Base-by-base conservation (phyloP, 768 basidiomycete species). In the Leccinum disarticulatum region DNA sequence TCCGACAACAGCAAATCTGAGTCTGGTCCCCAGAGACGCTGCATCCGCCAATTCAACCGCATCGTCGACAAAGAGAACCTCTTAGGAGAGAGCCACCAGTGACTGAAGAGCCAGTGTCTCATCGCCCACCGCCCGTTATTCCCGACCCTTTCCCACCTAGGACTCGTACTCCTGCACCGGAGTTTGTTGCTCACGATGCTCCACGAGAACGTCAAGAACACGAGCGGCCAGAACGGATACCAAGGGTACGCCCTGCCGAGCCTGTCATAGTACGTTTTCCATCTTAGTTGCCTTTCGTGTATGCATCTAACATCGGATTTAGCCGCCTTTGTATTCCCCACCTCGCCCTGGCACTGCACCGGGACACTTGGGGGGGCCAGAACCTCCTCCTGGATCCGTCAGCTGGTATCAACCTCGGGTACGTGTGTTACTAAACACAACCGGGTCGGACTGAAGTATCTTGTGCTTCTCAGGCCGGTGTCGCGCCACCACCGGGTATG, bases 401-500 rank as follows among this genome's bases (percentile, higher is more conserved):
- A 70, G 64, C 52, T 73, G 73, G 73, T 73, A 73, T 52, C 55
- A 22, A 3, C 68, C 38, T 6, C 61, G 31, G 35, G 73, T 73
- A 55, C 6, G 72, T 53, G 2, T 47, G 11, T n/a, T 51, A 25
- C 30, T 3, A 13, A 8, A 25, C 36, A 9, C 51, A 52, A 33
- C 25, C 7, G 11, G 50, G 28, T 27, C 6, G 3, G 3, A 3
- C 30, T 55, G 33, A 60, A 3, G 9, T n/a, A 33, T 62, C 25
- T 43, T 22, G 3, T 27, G 3, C 58, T 59, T 50, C 43, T 49
- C 8, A 73, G 72, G 56, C 38, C 3, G 66, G 66, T 41, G 46
- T 60, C 19, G 54, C 66, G 31, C 67, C 73, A 28, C 72, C 73
- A 31, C 73, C 69, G 1, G 70, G 67, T 28, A 53, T 60, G n/a